Evolutionary conservation across 352 stramenopile genomes (phyloP).

Genomic region (Phytophthora citrophthora): DNA sequence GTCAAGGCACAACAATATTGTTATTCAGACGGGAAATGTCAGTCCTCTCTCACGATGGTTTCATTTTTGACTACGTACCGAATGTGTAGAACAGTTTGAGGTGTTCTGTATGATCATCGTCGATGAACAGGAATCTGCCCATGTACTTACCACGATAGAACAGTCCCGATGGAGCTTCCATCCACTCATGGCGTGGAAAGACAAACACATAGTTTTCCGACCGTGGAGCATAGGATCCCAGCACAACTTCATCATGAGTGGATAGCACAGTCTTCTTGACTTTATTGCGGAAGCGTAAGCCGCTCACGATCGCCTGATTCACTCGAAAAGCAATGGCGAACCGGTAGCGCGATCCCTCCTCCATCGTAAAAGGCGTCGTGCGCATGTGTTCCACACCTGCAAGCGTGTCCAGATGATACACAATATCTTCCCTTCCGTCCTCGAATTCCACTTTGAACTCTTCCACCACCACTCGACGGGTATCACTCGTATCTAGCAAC

Average conservation of each 20-base stretch:
- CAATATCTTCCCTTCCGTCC: conserved; percentile 63
- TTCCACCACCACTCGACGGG: conserved; percentile 79
- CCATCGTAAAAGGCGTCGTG: conserved; percentile 74
- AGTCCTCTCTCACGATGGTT: not conserved
- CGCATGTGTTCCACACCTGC: conserved; percentile 74
- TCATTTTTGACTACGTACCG: conserved; percentile 44
- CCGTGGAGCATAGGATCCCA: conserved; percentile 85
- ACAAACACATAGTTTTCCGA: conserved; percentile 81
- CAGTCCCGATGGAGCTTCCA: conserved; percentile 84
- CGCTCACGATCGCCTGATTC: conserved; percentile 86
- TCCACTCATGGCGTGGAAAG: conserved; percentile 81
- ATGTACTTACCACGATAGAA: conserved; percentile 91
- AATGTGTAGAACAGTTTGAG: conserved; percentile 83
- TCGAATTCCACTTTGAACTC: conserved; percentile 91
- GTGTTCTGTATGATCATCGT: conserved; percentile 73
- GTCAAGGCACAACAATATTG: not conserved
- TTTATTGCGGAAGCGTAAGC: conserved; percentile 87
- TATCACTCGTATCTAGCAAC: conserved; percentile 55
- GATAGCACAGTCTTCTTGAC: conserved; percentile 86
- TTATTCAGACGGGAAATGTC: not conserved
- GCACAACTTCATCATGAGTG: conserved; percentile 77
- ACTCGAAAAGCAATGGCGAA: conserved; percentile 88
- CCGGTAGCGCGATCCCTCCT: conserved; percentile 83
- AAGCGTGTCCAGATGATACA: conserved; percentile 76
- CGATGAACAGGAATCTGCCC: conserved; percentile 73